phyloP scores from a whole-genome alignment of 2,329 filamentous ascomycete species.

The Trematosphaeria pertusa region DNA sequence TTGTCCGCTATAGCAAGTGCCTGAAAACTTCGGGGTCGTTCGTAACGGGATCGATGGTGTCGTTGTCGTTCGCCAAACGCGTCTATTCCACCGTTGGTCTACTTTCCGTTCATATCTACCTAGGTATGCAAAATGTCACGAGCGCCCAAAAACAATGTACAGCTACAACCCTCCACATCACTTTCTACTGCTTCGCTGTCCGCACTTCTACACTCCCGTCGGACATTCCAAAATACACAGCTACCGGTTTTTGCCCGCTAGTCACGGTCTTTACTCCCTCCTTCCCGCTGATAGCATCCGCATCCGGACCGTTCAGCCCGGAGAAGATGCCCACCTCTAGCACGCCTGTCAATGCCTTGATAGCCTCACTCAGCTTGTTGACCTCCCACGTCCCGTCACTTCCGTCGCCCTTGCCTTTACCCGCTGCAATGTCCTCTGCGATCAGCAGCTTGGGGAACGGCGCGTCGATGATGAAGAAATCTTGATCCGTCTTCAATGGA shows the following conservation, averaged over 20 bases:
- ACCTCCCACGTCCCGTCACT: slow-evolving; percentile 80
- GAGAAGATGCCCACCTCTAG: slow-evolving; percentile 92
- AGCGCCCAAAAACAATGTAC: no score
- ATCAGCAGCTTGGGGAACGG: slow-evolving; percentile 78
- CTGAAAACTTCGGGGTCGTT: no score
- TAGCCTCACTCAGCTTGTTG: slow-evolving; percentile 71
- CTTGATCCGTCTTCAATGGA: slow-evolving; percentile 84
- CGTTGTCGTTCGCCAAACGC: no score
- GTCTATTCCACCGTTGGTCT: no score
- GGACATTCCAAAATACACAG: slow-evolving; percentile 92
- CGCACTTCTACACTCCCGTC: slow-evolving; percentile 57
- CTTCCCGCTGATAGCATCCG: slow-evolving; percentile 55
- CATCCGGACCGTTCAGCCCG: slow-evolving; percentile 77
- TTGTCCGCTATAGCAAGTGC: no score
- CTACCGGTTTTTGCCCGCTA: slow-evolving; percentile 83
- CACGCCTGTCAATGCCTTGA: slow-evolving; percentile 85
- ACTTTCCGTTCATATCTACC: no score
- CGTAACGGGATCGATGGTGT: no score
- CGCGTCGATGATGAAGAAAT: slow-evolving; percentile 90
- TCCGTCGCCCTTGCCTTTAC: slow-evolving; percentile 58
- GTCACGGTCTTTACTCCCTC: slow-evolving; percentile 43
- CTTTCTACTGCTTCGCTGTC: slow-evolving; percentile 29
- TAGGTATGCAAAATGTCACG: no score
- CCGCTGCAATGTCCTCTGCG: slow-evolving; percentile 59
- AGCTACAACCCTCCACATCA: no score